phyloP scores from a whole-genome alignment of 352 stramenopile genomes.

The Globisporangium sylvaticum region DNA sequence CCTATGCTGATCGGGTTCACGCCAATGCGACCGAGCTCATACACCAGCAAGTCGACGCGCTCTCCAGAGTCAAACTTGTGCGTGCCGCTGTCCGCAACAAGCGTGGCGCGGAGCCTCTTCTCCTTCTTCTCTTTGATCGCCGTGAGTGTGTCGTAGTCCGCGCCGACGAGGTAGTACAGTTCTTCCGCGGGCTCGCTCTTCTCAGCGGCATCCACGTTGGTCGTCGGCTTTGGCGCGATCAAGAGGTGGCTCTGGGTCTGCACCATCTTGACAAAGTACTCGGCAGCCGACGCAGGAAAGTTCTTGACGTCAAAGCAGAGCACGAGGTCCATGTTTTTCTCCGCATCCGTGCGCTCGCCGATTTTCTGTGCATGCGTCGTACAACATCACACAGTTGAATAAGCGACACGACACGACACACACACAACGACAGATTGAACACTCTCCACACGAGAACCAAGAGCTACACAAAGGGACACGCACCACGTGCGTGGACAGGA shows the following conservation, averaged over 20 bases:
- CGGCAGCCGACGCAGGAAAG: constrained; percentile 38
- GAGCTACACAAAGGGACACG: constrained; percentile 8
- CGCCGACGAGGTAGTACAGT: constrained; percentile 57
- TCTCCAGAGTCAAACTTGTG: constrained; percentile 66
- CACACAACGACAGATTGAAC: background rate
- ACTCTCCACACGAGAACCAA: background rate
- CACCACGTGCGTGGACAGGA: constrained; percentile 67
- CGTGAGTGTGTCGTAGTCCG: constrained; percentile 38
- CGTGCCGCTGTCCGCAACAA: constrained; percentile 36
- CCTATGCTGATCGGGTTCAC: constrained; percentile 24
- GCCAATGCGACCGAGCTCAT: constrained; percentile 54
- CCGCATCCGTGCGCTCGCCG: constrained; percentile 34
- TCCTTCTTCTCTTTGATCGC: constrained; percentile 62
- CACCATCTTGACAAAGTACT: constrained; percentile 71
- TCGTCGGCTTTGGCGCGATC: constrained; percentile 39
- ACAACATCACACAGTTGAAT: background rate
- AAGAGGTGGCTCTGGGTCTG: constrained; percentile 54
- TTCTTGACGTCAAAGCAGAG: constrained; percentile 67
- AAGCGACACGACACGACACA: background rate
- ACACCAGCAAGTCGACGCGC: constrained; percentile 73
- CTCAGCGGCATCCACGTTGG: constrained; percentile 26
- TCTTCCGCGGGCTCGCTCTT: constrained; percentile 19
- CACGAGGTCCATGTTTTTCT: constrained; percentile 70
- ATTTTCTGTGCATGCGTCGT: constrained; percentile 40
- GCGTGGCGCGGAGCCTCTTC: constrained; percentile 35